phyloP scores from a whole-genome alignment of 805 yeast genomes.

The Myxozyma neotropica region DNA sequence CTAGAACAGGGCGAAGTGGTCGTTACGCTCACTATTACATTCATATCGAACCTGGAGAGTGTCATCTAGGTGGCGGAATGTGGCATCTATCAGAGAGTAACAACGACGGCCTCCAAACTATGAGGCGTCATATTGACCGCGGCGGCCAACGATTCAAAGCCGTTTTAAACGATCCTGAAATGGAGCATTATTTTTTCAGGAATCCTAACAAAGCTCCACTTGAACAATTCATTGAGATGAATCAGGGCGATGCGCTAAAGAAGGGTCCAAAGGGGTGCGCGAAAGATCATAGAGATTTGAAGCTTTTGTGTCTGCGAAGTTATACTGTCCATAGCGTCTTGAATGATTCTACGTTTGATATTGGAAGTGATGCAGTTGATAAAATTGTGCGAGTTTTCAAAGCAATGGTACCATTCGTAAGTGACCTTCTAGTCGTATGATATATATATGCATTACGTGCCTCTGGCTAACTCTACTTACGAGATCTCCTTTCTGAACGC shows the following conservation, averaged over 20 bases:
- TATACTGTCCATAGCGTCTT: slow-evolving; percentile 18
- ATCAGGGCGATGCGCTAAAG: slow-evolving; percentile 33
- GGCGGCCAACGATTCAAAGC: slow-evolving; percentile 28
- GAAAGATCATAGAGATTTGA: slow-evolving; percentile 29
- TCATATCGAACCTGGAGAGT: slow-evolving; percentile 32
- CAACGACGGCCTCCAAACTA: slow-evolving; percentile 22
- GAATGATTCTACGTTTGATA: slow-evolving; percentile 16
- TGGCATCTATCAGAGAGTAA: slow-evolving; percentile 28
- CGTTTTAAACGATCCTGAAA: slow-evolving; percentile 14
- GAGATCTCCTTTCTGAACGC: slow-evolving; percentile 23
- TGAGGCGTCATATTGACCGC: slow-evolving; percentile 27
- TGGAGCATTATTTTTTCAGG: slow-evolving; percentile 16
- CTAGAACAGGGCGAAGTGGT: slow-evolving; percentile 34
- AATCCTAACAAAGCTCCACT: slow-evolving; percentile 10
- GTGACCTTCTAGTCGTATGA: background rate
- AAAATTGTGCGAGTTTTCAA: slow-evolving; percentile 16
- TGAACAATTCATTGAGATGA: slow-evolving; percentile 32
- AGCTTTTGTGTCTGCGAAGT: slow-evolving; percentile 32
- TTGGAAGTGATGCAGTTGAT: slow-evolving; percentile 20
- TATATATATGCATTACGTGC: background rate
- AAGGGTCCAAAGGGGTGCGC: slow-evolving; percentile 34
- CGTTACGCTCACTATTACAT: slow-evolving; percentile 35
- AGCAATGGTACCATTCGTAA: slow-evolving; percentile 28
- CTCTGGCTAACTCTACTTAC: background rate
- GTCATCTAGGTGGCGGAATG: slow-evolving; percentile 28